Percentiles rank a stretch among this genome's conserved stretches.
Evolutionary conservation across 306 rosid species (phyloP).

Genomic region (Glycine soja): DNA sequence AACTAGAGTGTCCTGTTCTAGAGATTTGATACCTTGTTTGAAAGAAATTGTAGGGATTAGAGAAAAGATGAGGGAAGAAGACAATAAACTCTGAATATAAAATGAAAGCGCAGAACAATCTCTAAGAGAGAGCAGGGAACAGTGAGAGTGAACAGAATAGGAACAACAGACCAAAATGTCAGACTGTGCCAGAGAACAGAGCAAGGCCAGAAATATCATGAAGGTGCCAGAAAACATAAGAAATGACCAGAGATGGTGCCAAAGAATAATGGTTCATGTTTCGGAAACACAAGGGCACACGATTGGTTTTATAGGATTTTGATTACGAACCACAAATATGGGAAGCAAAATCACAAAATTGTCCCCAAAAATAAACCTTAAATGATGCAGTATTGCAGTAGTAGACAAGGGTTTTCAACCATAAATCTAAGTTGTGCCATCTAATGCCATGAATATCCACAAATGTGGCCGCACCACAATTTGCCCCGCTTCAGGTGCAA

Average conservation of each 20-base stretch:
- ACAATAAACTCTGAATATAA: not conserved
- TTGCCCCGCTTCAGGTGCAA: not conserved
- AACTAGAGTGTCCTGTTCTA: no score
- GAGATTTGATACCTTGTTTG: not conserved
- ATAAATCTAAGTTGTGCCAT: not conserved
- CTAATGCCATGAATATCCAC: not conserved
- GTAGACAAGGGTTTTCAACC: not conserved
- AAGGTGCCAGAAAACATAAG: not conserved
- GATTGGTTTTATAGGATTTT: not conserved
- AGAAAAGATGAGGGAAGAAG: not conserved
- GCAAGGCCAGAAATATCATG: not conserved
- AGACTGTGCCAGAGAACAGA: not conserved
- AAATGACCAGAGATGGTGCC: not conserved
- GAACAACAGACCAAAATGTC: not conserved
- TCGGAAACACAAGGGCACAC: not conserved
- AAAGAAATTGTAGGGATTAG: not conserved
- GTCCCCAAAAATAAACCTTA: not conserved
- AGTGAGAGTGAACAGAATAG: not conserved
- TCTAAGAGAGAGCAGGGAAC: not conserved
- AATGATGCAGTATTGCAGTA: not conserved
- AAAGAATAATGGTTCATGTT: not conserved
- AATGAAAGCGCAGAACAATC: not conserved
- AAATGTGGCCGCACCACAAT: not conserved
- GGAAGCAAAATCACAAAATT: not conserved
- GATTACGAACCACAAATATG: not conserved